Base-by-base conservation (phyloP, 1,139 yeast species). In the Barnettozyma hawaiiensis region DNA sequence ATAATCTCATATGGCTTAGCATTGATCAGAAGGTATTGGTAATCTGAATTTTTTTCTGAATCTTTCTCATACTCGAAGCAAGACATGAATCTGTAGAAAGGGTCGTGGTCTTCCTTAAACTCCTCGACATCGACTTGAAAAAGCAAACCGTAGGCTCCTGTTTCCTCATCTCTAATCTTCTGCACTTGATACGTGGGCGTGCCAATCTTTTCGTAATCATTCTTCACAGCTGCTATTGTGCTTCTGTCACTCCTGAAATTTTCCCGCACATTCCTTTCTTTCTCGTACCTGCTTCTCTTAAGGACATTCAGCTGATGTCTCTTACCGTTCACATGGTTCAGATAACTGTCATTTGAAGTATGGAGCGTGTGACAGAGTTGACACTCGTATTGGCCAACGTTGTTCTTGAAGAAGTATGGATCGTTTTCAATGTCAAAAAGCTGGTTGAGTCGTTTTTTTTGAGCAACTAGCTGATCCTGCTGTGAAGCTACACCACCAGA, bases 1-100 rank as follows among this genome's bases (percentile, higher is more conserved):
- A 85, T 69, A 42, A 81, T 84, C 46, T 85, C 92, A 60, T 85
- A 87, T 1, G 96, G 96, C 57, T 85, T 95, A 0, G 85, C 94
- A 21, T 86, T 77, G 0, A 86, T 62, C n/a, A 86, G 76, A 49
- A 87, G 57, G 55, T 81, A 86, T 60, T 84, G 95, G 61, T 63
- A 63, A 43, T 63, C 54, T 41, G 71, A 67, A 47, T 72, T 70
- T 8, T 66, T 65, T 4, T 66, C 58, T 10, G 61, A 45, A 24
- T 69, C 81, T 2, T 71, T 62, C 15, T 73, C 66, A 44, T 84
- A 81, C 58, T 86, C 95, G 56, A 72, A 84, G 40, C 79, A 75
- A 33, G 85, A 76, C 90, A 86, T 83, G 45, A 87, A 64, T 40
- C 95, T 67, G 58, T 78, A 82, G 42, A 74, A 61, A 4, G 96